These are phyloP conservation scores for Lachancea meyersii DNA, from an alignment of 805 yeast species.

Conservation along the genomic window DNA sequence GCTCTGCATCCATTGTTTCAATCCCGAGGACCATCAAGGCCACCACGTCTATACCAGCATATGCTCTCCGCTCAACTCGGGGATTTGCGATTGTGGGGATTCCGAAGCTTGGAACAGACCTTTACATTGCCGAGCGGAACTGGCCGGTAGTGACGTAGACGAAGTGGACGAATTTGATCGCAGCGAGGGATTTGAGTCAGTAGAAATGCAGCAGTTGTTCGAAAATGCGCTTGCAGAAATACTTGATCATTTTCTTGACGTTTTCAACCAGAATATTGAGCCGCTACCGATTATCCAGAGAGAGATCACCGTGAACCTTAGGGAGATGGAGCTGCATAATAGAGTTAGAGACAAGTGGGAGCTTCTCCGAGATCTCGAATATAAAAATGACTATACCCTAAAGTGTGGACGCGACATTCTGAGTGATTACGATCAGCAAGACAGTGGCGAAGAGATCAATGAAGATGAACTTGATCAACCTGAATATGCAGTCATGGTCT, in stretches of 20 bases:
- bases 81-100: conserved; percentile 74
- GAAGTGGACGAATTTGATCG: conserved; percentile 21
- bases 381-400: conserved; percentile 14
- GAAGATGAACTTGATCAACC: conserved; percentile 7
- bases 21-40: conserved; percentile 56
- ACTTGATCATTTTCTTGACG: conserved; percentile 39
- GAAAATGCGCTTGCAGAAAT: conserved; percentile 27
- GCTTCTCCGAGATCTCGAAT: conserved; percentile 18
- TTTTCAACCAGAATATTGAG: conserved; percentile 34
- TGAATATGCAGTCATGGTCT: conserved; percentile 49
- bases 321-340: conserved; percentile 26
- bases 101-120: conserved; percentile 51
- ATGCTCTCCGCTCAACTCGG: conserved; percentile 43
- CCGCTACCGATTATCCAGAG: conserved; percentile 29
- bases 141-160: conserved; percentile 13
- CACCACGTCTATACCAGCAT: conserved; percentile 56
- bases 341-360: conserved; percentile 16
- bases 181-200: conserved; percentile 12
- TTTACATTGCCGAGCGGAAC: conserved; percentile 44
- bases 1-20: conserved; percentile 66
- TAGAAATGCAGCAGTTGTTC: conserved; percentile 17
- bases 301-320: conserved; percentile 25
- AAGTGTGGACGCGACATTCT: background rate
- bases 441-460: background rate
- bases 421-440: background rate